These are phyloP conservation scores for Geotrichum europaeum DNA, from an alignment of 1,139 yeast genomes.

Conservation along the genomic window DNA sequence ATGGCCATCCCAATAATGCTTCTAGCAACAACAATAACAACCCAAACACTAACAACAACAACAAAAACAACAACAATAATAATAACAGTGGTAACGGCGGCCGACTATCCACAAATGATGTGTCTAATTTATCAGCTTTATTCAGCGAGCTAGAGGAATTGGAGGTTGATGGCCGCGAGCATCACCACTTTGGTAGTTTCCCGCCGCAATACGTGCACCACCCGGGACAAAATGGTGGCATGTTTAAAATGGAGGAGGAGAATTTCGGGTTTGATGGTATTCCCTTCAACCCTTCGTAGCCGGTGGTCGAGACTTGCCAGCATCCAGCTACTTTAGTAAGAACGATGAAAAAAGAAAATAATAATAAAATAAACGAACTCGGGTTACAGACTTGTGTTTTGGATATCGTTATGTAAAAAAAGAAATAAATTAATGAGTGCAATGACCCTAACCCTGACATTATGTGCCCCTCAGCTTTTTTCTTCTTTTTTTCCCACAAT, in stretches of 20 bases:
- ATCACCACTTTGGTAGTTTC: conserved; percentile 5
- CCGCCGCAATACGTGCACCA: background rate
- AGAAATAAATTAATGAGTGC: background rate
- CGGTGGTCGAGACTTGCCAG: background rate
- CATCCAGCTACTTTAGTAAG: background rate
- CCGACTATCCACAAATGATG: conserved; percentile 4
- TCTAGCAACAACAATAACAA: background rate
- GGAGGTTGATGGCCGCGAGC: conserved; percentile 13
- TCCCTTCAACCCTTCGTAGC: conserved; percentile 7
- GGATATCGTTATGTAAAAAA: background rate
- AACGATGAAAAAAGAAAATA: too few relatives aligned
- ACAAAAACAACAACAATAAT: background rate
- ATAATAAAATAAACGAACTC: too few relatives aligned
- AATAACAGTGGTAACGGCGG: background rate
- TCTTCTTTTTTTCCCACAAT: background rate
- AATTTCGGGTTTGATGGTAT: conserved; percentile 23
- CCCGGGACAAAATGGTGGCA: background rate
- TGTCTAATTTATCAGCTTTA: conserved; percentile 9
- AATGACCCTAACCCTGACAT: background rate
- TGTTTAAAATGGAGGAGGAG: conserved; percentile 2
- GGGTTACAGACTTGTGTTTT: background rate
- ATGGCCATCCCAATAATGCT: background rate
- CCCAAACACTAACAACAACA: background rate
- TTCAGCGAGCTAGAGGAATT: conserved; percentile 13
- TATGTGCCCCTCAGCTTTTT: background rate